These are phyloP conservation scores for Immersiella caudata DNA, from an alignment of 495 filamentous ascomycete species.

Conservation along the genomic window DNA sequence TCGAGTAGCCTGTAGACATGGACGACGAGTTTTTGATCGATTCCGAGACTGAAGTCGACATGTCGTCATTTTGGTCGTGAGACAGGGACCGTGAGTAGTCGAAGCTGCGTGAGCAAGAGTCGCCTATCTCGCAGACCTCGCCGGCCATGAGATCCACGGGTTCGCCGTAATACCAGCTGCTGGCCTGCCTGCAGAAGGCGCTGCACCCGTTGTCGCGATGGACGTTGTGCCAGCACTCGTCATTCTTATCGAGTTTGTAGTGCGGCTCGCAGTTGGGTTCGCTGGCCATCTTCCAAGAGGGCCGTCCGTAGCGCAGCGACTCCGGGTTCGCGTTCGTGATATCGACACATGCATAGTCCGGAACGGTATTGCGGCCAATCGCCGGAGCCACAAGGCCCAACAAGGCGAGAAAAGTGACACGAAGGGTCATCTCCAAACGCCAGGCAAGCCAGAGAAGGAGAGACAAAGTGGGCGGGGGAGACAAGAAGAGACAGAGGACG, in stretches of 20 bases:
- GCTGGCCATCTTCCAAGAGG: constrained; percentile 11
- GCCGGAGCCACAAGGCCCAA: neutral
- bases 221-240: constrained; percentile 16
- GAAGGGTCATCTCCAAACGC: neutral
- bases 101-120: constrained; percentile 6
- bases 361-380: neutral
- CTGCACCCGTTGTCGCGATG: constrained; percentile 17
- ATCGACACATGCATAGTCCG: constrained; percentile 11
- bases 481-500: too few relatives aligned
- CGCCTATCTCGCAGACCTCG: constrained; percentile 8
- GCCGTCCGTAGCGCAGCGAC: constrained; percentile 3
- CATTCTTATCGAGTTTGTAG: neutral
- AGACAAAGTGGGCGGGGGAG: neutral
- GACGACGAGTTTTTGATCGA: neutral
- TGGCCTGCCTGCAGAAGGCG: constrained; percentile 17
- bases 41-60: neutral
- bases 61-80: neutral
- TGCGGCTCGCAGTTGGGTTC: constrained; percentile 17
- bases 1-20: neutral
- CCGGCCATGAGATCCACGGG: constrained; percentile 22
- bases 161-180: constrained; percentile 24
- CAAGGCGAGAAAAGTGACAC: neutral
- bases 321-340: constrained; percentile 16
- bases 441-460: neutral
- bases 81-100: neutral